These are phyloP conservation scores for Lolium perenne DNA, from an alignment of 176 grass and related monocot genomes.

Conservation along the genomic window DNA sequence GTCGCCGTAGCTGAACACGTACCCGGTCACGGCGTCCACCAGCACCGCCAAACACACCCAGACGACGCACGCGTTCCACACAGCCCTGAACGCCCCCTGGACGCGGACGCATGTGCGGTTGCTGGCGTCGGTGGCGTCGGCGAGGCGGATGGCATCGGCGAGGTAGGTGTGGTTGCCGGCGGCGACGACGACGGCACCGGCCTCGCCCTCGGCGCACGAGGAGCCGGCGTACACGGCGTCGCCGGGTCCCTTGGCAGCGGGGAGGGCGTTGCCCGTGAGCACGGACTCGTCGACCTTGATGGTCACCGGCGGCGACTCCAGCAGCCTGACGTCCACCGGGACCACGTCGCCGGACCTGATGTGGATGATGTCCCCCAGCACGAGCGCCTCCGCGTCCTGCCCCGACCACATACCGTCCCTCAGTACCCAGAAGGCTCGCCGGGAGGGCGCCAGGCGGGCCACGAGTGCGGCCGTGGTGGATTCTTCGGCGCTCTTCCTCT, in stretches of 20 bases:
- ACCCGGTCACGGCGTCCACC: background rate
- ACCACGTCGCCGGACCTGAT: background rate
- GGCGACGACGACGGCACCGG: background rate
- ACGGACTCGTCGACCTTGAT: background rate
- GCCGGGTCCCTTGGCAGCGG: background rate
- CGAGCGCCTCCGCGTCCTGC: background rate
- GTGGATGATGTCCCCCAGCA: background rate
- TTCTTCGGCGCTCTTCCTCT: background rate
- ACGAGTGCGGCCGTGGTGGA: background rate
- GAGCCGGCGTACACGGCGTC: constrained; percentile 4
- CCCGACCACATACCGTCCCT: background rate
- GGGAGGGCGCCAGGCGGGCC: background rate
- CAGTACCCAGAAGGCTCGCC: background rate
- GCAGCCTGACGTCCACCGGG: background rate
- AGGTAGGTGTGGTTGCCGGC: background rate
- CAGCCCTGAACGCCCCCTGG: background rate
- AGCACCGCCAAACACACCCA: background rate
- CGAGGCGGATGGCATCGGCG: background rate
- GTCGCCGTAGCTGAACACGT: background rate
- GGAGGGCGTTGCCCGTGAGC: background rate
- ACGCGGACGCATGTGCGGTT: background rate
- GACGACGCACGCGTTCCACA: background rate
- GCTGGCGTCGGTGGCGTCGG: background rate
- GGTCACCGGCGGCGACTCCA: background rate
- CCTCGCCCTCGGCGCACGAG: background rate